Percentiles rank a stretch among this genome's conserved stretches.
Evolutionary conservation across 2,329 filamentous ascomycete species (phyloP).

Genomic region (Sporothrix pseudoabietina): DNA sequence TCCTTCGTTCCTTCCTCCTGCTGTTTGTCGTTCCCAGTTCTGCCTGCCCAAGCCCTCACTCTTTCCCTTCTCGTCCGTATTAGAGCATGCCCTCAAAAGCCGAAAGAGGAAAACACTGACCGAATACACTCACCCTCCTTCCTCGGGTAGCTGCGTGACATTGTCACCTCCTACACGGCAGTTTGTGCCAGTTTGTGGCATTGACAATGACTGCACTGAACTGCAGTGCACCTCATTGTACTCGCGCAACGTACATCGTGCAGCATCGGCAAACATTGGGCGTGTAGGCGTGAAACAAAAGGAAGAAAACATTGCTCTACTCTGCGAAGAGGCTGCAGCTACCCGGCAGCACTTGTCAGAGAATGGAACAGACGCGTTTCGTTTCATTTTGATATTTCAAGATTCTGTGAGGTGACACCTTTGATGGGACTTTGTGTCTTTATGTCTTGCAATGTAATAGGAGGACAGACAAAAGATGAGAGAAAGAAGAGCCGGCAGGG

Average conservation of each 20-base stretch:
- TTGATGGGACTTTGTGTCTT: not conserved
- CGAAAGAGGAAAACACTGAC: not conserved
- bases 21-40: not conserved
- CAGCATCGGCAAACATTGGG: not conserved
- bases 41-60: not conserved
- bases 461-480: not conserved
- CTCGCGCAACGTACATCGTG: not conserved
- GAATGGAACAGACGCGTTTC: slow-evolving; percentile 17
- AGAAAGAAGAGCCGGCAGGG: not conserved
- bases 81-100: not conserved
- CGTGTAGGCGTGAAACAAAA: not conserved
- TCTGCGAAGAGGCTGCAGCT: not conserved
- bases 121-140: not conserved
- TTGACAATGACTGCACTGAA: not conserved
- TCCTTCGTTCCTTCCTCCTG: slow-evolving; percentile 1
- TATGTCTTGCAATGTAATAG: not conserved
- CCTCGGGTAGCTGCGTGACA: not conserved
- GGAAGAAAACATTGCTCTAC: not conserved
- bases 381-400: not conserved
- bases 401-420: not conserved
- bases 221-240: not conserved
- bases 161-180: not conserved
- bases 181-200: not conserved
- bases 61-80: slow-evolving; percentile 17
- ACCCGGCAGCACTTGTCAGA: not conserved